These are phyloP conservation scores for Chlamydomonas urium DNA, from an alignment of 139 green algal genomes.

Conservation along the genomic window DNA sequence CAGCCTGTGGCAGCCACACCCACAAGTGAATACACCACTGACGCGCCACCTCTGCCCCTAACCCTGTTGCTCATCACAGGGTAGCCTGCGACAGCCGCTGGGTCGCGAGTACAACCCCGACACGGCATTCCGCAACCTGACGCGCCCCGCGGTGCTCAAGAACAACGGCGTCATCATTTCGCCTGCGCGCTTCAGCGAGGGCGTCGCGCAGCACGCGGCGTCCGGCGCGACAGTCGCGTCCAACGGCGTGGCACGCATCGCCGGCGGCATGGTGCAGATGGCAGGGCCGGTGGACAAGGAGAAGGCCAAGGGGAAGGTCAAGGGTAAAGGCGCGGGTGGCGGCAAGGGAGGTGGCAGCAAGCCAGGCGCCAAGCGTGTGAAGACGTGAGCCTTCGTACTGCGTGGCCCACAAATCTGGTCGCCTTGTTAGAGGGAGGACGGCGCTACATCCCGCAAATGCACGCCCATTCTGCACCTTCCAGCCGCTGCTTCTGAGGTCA, in stretches of 20 bases:
- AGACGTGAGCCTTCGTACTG: too few species aligned
- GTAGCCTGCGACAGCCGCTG: slow-evolving; percentile 8
- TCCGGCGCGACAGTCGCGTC: background rate
- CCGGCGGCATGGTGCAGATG: slow-evolving; percentile 1
- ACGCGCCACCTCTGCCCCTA: background rate
- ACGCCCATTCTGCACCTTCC: too few species aligned
- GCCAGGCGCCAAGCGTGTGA: too few species aligned
- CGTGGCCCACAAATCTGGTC: too few species aligned
- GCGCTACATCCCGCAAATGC: too few species aligned
- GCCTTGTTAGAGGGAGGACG: too few species aligned
- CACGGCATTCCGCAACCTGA: slow-evolving; percentile 70
- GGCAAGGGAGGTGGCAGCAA: background rate
- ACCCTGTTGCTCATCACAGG: too few species aligned
- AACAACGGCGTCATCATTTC: slow-evolving; percentile 71
- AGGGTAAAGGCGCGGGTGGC: background rate
- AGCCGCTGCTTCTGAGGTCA: too few species aligned
- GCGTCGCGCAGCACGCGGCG: background rate
- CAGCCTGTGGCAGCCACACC: too few species aligned
- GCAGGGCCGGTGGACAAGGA: background rate
- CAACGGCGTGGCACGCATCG: background rate
- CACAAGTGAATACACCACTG: too few species aligned
- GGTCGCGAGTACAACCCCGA: slow-evolving; percentile 77
- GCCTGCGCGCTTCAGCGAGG: slow-evolving; percentile 40
- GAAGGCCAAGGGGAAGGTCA: background rate
- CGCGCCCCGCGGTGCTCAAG: slow-evolving; percentile 68